Percentiles rank a stretch among this genome's conserved stretches.
These are phyloP conservation scores for Aspergillus texensis DNA, from an alignment of 2,329 filamentous ascomycete species.

Conservation along the genomic window DNA sequence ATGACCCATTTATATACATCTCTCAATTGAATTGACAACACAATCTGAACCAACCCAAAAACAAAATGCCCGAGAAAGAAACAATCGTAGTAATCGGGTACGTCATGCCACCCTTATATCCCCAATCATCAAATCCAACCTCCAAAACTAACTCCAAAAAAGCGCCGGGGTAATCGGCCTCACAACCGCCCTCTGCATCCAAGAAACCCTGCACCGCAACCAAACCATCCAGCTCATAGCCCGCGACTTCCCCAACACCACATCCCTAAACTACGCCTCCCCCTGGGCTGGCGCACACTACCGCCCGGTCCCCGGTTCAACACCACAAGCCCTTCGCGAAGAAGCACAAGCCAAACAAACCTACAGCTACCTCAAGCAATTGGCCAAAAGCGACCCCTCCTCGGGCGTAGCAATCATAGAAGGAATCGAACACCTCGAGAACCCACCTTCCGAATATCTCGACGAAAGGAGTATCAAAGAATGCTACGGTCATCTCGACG, in stretches of 20 bases:
- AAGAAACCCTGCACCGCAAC: slow-evolving; percentile 28
- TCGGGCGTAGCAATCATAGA: slow-evolving; percentile 41
- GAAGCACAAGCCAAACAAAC: slow-evolving; percentile 42
- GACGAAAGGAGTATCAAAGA: slow-evolving; percentile 28
- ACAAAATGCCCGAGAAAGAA: slow-evolving; percentile 28
- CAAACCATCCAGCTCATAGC: slow-evolving; percentile 45
- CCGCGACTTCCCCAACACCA: slow-evolving; percentile 42
- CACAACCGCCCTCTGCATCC: slow-evolving; percentile 39
- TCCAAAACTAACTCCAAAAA: slow-evolving; percentile 10
- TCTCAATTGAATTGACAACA: not conserved
- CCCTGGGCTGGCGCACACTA: slow-evolving; percentile 53
- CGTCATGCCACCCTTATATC: not conserved
- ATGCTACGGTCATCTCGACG: slow-evolving; percentile 37
- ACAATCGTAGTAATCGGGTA: slow-evolving; percentile 45
- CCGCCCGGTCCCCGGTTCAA: slow-evolving; percentile 46
- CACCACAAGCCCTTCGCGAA: slow-evolving; percentile 40
- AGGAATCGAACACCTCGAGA: slow-evolving; percentile 48
- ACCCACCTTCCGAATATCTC: slow-evolving; percentile 39
- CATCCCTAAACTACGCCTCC: slow-evolving; percentile 49
- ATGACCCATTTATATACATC: not conserved
- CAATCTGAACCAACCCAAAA: not conserved
- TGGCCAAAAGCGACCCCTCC: slow-evolving; percentile 37
- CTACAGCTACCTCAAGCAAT: slow-evolving; percentile 39
- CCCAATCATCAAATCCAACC: not conserved
- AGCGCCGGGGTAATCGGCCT: slow-evolving; percentile 47